phyloP scores from a whole-genome alignment of 164 flowering plant species.

The Dillenia turbinata region DNA sequence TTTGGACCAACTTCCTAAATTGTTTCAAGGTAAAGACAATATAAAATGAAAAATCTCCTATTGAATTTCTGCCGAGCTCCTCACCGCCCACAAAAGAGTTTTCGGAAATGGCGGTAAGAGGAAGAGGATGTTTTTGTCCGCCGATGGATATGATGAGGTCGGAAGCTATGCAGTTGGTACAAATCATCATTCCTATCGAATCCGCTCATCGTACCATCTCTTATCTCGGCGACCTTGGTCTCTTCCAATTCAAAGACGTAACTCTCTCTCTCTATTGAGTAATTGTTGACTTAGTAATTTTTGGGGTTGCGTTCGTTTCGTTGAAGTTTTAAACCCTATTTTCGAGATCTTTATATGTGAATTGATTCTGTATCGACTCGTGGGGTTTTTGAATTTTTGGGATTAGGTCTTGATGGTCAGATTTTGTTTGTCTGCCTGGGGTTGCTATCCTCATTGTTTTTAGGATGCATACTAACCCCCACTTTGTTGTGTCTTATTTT shows the following conservation, averaged over 20 bases:
- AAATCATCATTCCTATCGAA: constrained; percentile 88
- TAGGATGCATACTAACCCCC: neutral
- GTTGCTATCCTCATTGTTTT: neutral
- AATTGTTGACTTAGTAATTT: neutral
- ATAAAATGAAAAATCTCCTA: too few relatives aligned
- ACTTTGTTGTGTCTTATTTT: constrained; percentile 6
- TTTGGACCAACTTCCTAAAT: too few relatives aligned
- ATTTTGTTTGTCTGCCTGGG: neutral
- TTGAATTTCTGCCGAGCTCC: too few relatives aligned
- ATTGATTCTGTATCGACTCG: neutral
- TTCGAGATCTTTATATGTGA: neutral
- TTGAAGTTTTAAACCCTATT: neutral
- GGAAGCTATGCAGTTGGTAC: constrained; percentile 91
- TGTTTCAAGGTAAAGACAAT: too few relatives aligned
- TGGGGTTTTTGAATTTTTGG: neutral
- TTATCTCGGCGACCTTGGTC: constrained; percentile 86
- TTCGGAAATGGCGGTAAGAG: too few relatives aligned
- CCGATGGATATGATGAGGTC: constrained; percentile 92
- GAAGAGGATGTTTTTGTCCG: constrained; percentile 64
- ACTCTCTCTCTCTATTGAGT: constrained; percentile 11
- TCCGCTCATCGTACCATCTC: constrained; percentile 78
- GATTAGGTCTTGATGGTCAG: neutral
- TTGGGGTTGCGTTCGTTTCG: neutral
- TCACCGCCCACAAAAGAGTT: too few relatives aligned
- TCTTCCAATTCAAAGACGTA: constrained; percentile 93